Base-by-base conservation (phyloP, 2,329 filamentous ascomycete genomes). In the Curvularia sp. region DNA sequence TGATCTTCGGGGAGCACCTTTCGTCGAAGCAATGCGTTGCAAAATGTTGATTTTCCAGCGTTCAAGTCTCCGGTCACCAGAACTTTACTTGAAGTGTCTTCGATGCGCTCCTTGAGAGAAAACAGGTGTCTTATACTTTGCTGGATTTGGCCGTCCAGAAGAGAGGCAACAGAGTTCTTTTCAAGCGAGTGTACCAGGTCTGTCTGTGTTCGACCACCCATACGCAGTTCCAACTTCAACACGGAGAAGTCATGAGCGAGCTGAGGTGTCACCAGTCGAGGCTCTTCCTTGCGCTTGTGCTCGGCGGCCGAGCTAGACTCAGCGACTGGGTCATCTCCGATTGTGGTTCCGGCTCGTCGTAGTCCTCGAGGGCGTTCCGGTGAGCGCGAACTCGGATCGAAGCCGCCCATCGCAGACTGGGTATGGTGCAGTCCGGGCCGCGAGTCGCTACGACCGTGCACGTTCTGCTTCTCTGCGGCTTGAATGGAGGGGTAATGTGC, bases 21-120 rank as follows among this genome's bases (percentile, higher is more conserved):
- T 62, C 93, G 88, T 60, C 95, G 89, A 41, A 99, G 80, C 2
- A 99, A 82, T n/a, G 95, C 95, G 77, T 99, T 99, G 81, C 95
- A 99, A 71, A 99, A 99, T 0, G 95, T 99, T 4, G 95, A 99
- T 75, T 99, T 99, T 73, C 95, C 95, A 8, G 95, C 94, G 73
- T 99, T 99, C 53, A 99, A 79, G 75, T 99, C 95, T 71, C 95
- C 95, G 0, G 95, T 99, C 18, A 99, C 89, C 57, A 99, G 80
- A 1, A 99, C 95, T 77, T 99, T 99, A 79, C 94, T 98, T 4
- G 94, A 92, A 0, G 92, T 98, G 77, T 99, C 95, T 75, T 98
- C 95, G 62, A 99, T 99, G 53, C 95, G 89, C 66, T 98, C 95
- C 60, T 93, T 88, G 33, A 99, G 83, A 0, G 91, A 88, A 55